phyloP scores from a whole-genome alignment of 805 yeast genomes.

The Kuraishia capsulata region DNA sequence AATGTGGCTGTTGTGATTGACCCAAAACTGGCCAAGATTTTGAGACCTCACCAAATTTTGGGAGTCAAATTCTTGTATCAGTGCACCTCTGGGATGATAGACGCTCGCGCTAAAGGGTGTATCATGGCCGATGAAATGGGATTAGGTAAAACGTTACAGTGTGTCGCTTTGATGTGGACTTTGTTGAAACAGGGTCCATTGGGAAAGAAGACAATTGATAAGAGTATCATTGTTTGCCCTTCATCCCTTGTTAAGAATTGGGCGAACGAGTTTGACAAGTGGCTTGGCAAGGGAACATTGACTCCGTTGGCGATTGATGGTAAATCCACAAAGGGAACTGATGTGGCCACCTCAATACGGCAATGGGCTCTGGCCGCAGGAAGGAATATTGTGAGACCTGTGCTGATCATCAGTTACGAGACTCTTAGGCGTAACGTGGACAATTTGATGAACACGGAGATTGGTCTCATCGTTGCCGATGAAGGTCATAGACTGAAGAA shows the following conservation, averaged over 20 bases:
- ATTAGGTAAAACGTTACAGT: slow-evolving; percentile 82
- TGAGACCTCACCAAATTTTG: slow-evolving; percentile 94
- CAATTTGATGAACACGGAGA: slow-evolving; percentile 62
- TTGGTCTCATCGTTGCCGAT: slow-evolving; percentile 81
- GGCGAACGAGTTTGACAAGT: slow-evolving; percentile 93
- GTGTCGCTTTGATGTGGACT: slow-evolving; percentile 90
- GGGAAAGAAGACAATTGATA: slow-evolving; percentile 73
- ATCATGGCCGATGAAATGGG: slow-evolving; percentile 99
- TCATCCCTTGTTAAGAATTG: slow-evolving; percentile 89
- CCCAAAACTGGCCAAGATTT: slow-evolving; percentile 71
- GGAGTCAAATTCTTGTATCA: slow-evolving; percentile 88
- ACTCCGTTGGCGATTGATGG: slow-evolving; percentile 93
- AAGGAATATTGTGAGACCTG: slow-evolving; percentile 85
- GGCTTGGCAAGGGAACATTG: slow-evolving; percentile 90
- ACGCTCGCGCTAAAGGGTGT: slow-evolving; percentile 83
- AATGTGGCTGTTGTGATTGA: slow-evolving; percentile 95
- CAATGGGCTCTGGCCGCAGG: slow-evolving; percentile 89
- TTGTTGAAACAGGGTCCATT: slow-evolving; percentile 81
- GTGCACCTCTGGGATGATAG: slow-evolving; percentile 83
- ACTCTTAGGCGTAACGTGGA: slow-evolving; percentile 82
- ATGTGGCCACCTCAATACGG: slow-evolving; percentile 56
- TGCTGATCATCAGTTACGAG: slow-evolving; percentile 87
- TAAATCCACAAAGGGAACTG: slow-evolving; percentile 62
- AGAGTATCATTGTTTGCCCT: slow-evolving; percentile 91
- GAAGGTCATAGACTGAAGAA: slow-evolving; percentile 81